These are phyloP conservation scores for Oryza meyeriana DNA, from an alignment of 176 grass and related monocot species.

Conservation along the genomic window DNA sequence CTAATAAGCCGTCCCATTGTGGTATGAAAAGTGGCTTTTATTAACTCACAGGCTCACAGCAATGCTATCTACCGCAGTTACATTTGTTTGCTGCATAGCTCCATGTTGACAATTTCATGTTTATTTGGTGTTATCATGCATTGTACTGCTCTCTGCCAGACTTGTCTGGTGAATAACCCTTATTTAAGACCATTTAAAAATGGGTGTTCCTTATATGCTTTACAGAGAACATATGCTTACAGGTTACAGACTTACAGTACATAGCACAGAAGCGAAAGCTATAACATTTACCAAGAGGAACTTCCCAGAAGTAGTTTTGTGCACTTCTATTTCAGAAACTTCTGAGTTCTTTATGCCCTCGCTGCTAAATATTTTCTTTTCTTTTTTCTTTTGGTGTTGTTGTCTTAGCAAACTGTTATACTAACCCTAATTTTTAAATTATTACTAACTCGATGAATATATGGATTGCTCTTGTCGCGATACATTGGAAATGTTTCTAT, in stretches of 20 bases:
- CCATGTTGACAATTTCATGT: neutral
- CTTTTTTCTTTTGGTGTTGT: too few species aligned
- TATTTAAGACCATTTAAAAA: neutral
- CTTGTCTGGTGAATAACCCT: neutral
- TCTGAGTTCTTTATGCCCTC: constrained; percentile 1
- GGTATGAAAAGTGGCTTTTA: neutral
- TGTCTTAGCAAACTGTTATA: neutral
- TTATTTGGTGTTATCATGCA: constrained; percentile 16
- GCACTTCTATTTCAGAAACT: constrained; percentile 1
- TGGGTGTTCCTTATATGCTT: neutral
- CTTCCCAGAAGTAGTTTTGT: neutral
- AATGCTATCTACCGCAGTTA: neutral
- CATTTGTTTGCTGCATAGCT: neutral
- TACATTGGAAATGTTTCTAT: neutral
- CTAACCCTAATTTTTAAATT: constrained; percentile 11
- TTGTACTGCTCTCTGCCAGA: neutral
- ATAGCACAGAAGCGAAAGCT: neutral
- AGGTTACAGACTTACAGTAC: neutral
- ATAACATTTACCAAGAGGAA: neutral
- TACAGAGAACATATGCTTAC: neutral
- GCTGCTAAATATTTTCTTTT: constrained; percentile 2
- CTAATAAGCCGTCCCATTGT: constrained; percentile 5
- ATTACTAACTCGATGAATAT: neutral
- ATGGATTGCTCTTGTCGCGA: neutral
- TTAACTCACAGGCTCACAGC: constrained; percentile 15